phyloP scores from a whole-genome alignment of 805 yeast species.

The Maudiozyma saulgeensis region DNA sequence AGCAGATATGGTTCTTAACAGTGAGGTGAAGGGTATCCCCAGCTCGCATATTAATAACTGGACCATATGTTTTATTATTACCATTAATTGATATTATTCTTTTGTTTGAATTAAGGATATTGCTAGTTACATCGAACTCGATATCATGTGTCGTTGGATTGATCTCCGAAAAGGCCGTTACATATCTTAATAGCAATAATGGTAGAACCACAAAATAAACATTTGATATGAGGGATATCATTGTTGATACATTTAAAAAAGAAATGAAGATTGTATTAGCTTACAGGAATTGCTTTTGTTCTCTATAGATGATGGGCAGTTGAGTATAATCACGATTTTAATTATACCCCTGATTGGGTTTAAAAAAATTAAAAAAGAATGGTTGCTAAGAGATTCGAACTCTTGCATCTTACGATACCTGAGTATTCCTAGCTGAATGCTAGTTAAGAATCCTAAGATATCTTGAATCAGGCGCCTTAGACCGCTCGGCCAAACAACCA shows the following conservation, averaged over 20 bases:
- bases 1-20: conserved; percentile 16
- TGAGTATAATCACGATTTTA: no score
- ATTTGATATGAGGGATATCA: background rate
- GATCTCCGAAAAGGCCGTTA: background rate
- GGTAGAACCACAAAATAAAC: background rate
- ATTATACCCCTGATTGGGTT: no score
- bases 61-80: conserved; percentile 14
- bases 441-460: conserved; percentile 7
- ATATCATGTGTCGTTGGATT: conserved; percentile 4
- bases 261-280: background rate
- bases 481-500: conserved; percentile 26
- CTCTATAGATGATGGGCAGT: no score
- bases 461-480: conserved; percentile 26
- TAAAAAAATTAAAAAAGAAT: conserved; percentile 6
- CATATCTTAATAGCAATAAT: background rate
- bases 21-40: conserved; percentile 18
- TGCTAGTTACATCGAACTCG: conserved; percentile 10
- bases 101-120: conserved; percentile 8
- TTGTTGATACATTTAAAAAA: background rate
- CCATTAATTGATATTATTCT: conserved; percentile 20
- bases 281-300: no score
- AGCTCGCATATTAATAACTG: conserved; percentile 14
- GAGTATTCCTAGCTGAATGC: conserved; percentile 12
- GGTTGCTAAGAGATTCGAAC: conserved; percentile 25
- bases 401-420: conserved; percentile 25